Conservation (phyloP, 2,329 filamentous ascomycete species). For the Pseudogymnoascus sp. region DNA sequence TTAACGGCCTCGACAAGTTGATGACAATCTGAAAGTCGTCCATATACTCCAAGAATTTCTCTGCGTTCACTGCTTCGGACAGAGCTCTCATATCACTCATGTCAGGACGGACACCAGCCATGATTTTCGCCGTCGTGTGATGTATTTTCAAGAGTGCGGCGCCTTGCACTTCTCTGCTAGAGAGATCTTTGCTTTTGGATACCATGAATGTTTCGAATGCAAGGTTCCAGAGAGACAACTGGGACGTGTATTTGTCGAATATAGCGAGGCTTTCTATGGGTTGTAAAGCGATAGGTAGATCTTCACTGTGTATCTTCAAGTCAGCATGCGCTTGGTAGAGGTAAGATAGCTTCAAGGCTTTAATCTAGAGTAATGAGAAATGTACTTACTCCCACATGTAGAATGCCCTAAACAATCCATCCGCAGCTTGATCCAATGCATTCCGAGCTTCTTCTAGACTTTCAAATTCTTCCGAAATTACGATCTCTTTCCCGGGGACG, state of each 20-base stretch:
- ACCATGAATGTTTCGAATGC: slow-evolving; percentile 23
- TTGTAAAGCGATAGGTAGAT: slow-evolving; percentile 18
- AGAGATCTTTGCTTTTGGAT: slow-evolving; percentile 17
- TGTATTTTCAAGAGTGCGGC: slow-evolving; percentile 27
- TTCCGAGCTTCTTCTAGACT: slow-evolving; percentile 21
- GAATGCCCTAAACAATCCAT: slow-evolving; percentile 22
- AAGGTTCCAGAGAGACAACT: no score
- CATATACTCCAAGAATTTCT: slow-evolving; percentile 14
- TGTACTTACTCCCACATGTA: slow-evolving; percentile 18
- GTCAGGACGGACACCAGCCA: slow-evolving; percentile 12
- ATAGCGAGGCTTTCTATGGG: slow-evolving; percentile 14
- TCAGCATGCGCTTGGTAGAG: no score
- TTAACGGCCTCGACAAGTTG: slow-evolving; percentile 16
- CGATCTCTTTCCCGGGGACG: slow-evolving; percentile 11
- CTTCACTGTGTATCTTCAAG: not conserved
- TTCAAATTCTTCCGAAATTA: slow-evolving; percentile 15
- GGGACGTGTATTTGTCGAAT: slow-evolving; percentile 15
- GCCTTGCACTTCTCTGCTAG: slow-evolving; percentile 23
- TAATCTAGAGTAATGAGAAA: slow-evolving; percentile 14
- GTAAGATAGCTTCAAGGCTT: slow-evolving; percentile 11
- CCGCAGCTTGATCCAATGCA: slow-evolving; percentile 19
- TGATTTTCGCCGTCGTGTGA: slow-evolving; percentile 15
- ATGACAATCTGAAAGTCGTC: slow-evolving; percentile 17
- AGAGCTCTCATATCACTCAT: slow-evolving; percentile 13
- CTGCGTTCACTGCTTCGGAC: slow-evolving; percentile 9